Percentiles rank a stretch among this genome's conserved stretches.
phyloP scores from a whole-genome alignment of 495 filamentous ascomycete genomes.

The Corynascus novoguineensis region DNA sequence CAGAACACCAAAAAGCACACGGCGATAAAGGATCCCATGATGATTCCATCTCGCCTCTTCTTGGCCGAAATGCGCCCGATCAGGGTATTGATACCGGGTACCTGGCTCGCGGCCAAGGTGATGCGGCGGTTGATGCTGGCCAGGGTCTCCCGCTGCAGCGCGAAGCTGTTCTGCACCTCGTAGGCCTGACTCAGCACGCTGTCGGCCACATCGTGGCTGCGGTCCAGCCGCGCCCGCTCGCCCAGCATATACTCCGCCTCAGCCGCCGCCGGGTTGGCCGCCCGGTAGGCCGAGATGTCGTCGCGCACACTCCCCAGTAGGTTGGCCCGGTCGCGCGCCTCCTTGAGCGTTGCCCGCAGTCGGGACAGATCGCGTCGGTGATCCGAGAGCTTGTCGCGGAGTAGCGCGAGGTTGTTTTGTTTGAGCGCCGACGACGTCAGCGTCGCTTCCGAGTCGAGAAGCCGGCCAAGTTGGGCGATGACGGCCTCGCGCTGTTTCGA shows the following conservation, averaged over 20 bases:
- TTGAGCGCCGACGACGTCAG: constrained; percentile 86
- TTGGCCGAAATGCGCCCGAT: constrained; percentile 92
- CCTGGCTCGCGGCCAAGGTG: constrained; percentile 76
- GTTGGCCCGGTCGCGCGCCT: constrained; percentile 79
- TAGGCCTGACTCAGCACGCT: constrained; percentile 94
- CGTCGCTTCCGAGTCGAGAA: constrained; percentile 90
- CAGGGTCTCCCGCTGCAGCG: constrained; percentile 77
- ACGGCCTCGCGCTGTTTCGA: constrained; percentile 67
- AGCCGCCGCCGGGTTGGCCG: constrained; percentile 68
- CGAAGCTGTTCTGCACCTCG: constrained; percentile 90
- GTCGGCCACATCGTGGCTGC: constrained; percentile 81
- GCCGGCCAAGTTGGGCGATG: constrained; percentile 75
- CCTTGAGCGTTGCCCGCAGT: constrained; percentile 59
- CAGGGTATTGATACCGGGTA: constrained; percentile 89
- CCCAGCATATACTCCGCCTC: constrained; percentile 97
- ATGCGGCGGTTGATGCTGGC: constrained; percentile 83
- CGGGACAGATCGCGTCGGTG: constrained; percentile 79
- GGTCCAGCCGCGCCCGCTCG: constrained; percentile 77
- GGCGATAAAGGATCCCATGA: constrained; percentile 84
- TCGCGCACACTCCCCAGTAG: constrained; percentile 86
- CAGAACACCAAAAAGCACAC: constrained; percentile 84
- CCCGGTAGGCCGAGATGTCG: constrained; percentile 84
- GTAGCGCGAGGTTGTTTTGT: constrained; percentile 87
- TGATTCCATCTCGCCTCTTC: constrained; percentile 91
- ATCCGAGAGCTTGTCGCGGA: constrained; percentile 82